Evolutionary conservation across 371 early-diverging fungal genomes (phyloP).

Genomic region (Haplosporangium sp.): DNA sequence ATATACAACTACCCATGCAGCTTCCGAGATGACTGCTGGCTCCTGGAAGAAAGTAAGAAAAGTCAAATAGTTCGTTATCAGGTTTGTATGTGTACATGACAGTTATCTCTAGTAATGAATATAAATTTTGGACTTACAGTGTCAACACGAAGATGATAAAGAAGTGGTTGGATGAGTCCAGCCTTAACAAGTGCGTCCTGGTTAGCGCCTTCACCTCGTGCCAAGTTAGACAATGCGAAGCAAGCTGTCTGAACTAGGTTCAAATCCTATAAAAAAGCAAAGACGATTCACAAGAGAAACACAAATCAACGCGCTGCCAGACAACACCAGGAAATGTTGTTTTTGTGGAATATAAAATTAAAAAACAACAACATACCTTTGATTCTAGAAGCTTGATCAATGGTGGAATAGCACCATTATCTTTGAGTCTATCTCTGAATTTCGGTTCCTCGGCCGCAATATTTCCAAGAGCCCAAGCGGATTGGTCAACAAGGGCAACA

Average conservation of each 20-base stretch:
- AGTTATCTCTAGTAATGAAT: not conserved
- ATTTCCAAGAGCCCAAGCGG: conserved; percentile 81
- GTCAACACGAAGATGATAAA: conserved; percentile 61
- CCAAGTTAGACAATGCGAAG: conserved; percentile 83
- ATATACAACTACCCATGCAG: conserved; percentile 79
- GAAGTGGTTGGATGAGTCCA: conserved; percentile 56
- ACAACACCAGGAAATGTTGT: not conserved
- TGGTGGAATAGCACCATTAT: conserved; percentile 70
- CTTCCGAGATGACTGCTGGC: conserved; percentile 72
- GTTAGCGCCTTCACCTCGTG: conserved; percentile 69
- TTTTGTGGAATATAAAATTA: not conserved
- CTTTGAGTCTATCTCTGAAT: conserved; percentile 66
- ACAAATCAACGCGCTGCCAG: not conserved
- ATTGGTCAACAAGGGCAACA: conserved; percentile 76
- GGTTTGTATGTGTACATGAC: not conserved
- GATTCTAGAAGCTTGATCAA: conserved; percentile 68
- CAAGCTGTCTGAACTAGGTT: conserved; percentile 76
- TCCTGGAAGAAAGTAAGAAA: conserved; percentile 22
- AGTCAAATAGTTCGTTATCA: not conserved
- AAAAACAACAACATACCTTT: conserved; percentile 37
- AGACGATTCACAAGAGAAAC: not conserved
- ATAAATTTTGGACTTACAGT: conserved; percentile 22
- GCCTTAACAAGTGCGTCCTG: conserved; percentile 63
- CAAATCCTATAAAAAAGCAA: conserved; percentile 51
- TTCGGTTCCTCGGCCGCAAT: conserved; percentile 75